Percentiles rank a stretch among this genome's conserved stretches.
These are phyloP conservation scores for Cyclotella atomus DNA, from an alignment of 108 stramenopile species.

Conservation along the genomic window DNA sequence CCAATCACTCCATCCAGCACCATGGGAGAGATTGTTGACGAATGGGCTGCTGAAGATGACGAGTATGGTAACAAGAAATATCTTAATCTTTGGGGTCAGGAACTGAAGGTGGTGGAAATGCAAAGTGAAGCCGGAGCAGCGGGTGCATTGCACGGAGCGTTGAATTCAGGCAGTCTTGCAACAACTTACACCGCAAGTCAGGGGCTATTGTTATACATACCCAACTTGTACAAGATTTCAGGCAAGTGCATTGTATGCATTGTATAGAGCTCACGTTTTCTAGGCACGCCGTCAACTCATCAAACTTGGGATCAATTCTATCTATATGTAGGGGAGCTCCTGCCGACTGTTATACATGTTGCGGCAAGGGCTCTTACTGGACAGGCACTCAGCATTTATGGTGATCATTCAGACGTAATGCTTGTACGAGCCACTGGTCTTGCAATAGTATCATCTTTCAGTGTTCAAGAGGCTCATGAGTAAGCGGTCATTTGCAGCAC, in stretches of 20 bases:
- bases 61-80: constrained; percentile 40
- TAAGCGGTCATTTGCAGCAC: background rate
- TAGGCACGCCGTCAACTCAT: no score
- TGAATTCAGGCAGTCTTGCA: constrained; percentile 60
- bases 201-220: constrained; percentile 66
- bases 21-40: constrained; percentile 72
- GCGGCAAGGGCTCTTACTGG: constrained; percentile 67
- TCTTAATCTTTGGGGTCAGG: constrained; percentile 61
- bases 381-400: constrained; percentile 65
- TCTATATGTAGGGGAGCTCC: constrained; percentile 47
- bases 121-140: constrained; percentile 68
- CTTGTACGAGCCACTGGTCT: constrained; percentile 62
- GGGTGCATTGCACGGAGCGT: constrained; percentile 65
- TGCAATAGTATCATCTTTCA: constrained; percentile 63
- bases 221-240: constrained; percentile 72
- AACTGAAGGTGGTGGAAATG: constrained; percentile 67
- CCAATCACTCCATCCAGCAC: constrained; percentile 63
- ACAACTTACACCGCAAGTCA: constrained; percentile 64
- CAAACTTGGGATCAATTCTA: background rate
- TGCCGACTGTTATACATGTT: constrained; percentile 71
- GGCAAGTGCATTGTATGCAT: constrained; percentile 18
- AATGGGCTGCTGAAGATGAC: constrained; percentile 54
- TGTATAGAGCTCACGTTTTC: no score
- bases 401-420: constrained; percentile 73
- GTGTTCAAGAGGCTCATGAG: constrained; percentile 71